Evolutionary conservation across 2,329 filamentous ascomycete species (phyloP), one percentile per base, ranked within the genome.

Genomic region (Colletotrichum magnum): DNA sequence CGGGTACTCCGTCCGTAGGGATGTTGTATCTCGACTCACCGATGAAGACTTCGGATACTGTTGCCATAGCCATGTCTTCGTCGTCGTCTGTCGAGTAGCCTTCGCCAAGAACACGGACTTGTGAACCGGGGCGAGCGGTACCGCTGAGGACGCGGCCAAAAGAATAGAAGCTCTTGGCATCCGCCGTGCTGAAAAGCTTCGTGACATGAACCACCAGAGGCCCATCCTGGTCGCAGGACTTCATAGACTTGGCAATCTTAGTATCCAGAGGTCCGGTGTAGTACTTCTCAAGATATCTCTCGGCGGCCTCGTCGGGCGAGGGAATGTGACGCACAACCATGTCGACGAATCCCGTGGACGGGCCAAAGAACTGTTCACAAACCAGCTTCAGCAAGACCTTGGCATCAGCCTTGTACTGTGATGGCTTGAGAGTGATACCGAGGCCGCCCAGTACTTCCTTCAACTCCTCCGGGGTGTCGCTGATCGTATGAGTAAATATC

Each of bases 11-110:
- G 74, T 94, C 94, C 0, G 94, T 95, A 2, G 94, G 90, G 54
- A 99, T 93, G 73, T 95, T 97, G 82, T 99, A 99, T 77, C 95
- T 87, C 26, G 95, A 95, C 80, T 98, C 94, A 7, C 92, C 93
- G 73, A 99, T 95, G 85, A 93, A 97, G 13, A 96, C 95, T 72
- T 94, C 91, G 2, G 90, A 89, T 70, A 99, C 92, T 0, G 92
- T 95, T 32, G 94, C 94, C 76, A 90, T 86, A 0, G 92, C 93
- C 94, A 98, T 98, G 76, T 99, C 96, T 85, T 99, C 96, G 77
- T 98, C 95, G 73, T 99, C 96, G 73, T 99, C 96, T 15, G 97
- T 89, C 5, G 95, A 98, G 81, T 98, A 99, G 6, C 93, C 93
- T 78, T 99, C 96, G 57, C 96, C 96, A 1, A 99, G 89, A 13